Evolutionary conservation across 257 asterid species (phyloP).

Genomic region (Buddleja alternifolia): DNA sequence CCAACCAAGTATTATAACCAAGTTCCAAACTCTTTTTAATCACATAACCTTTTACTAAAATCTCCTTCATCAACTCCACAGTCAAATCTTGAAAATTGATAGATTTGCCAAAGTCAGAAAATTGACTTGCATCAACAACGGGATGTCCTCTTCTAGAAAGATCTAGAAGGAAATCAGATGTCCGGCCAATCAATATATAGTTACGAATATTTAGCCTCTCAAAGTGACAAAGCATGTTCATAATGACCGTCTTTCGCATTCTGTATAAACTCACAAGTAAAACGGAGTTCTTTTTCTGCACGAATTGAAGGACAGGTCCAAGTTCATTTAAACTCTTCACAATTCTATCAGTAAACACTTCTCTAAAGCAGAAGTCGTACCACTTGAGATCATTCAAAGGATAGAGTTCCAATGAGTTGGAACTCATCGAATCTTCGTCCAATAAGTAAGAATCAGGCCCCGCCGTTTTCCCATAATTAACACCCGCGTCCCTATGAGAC

Average conservation of each 20-base stretch:
- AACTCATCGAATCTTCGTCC: conserved; percentile 51
- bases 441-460: conserved; percentile 89
- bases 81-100: conserved; percentile 48
- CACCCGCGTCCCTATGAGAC: conserved; percentile 95
- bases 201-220: conserved; percentile 67
- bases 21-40: conserved; percentile 65
- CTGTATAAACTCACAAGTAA: conserved; percentile 60
- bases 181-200: conserved; percentile 66
- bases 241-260: conserved; percentile 49
- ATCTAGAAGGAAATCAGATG: conserved; percentile 59
- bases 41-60: conserved; percentile 54
- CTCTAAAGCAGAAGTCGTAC: conserved; percentile 85
- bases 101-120: conserved; percentile 47
- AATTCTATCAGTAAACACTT: conserved; percentile 57
- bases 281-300: conserved; percentile 59
- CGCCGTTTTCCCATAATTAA: conserved; percentile 80
- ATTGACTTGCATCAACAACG: conserved; percentile 56
- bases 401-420: conserved; percentile 52
- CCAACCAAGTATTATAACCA: conserved; percentile 59
- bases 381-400: conserved; percentile 75
- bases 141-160: conserved; percentile 90
- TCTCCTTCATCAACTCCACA: conserved; percentile 52
- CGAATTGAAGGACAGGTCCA: conserved; percentile 49
- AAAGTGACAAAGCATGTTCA: conserved; percentile 86
- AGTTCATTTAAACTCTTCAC: conserved; percentile 56